Percentiles rank a stretch among this genome's conserved stretches.
These are phyloP conservation scores for Colletotrichum horii DNA, from an alignment of 2,329 filamentous ascomycete genomes.

Conservation along the genomic window DNA sequence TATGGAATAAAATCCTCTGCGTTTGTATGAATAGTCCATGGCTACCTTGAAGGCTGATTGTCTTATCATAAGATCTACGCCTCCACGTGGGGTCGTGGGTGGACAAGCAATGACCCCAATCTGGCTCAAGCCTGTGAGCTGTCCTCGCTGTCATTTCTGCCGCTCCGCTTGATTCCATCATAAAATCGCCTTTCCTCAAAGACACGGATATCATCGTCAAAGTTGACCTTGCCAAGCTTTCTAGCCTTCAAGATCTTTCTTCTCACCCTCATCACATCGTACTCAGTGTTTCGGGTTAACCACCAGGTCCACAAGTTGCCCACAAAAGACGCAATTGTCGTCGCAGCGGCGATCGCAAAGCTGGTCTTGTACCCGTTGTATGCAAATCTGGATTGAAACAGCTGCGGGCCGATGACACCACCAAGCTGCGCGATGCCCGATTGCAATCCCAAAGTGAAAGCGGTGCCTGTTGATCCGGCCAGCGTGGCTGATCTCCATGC, in stretches of 20 bases:
- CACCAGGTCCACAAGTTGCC: slow-evolving; percentile 29
- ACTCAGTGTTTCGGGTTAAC: slow-evolving; percentile 28
- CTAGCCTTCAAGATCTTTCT: slow-evolving; percentile 21
- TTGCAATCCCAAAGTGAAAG: slow-evolving; percentile 48
- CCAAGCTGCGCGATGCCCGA: slow-evolving; percentile 48
- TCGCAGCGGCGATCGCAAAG: slow-evolving; percentile 28
- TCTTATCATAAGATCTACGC: background rate
- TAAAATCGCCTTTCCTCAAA: slow-evolving; percentile 6
- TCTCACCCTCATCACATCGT: slow-evolving; percentile 26
- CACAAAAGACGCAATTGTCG: slow-evolving; percentile 27
- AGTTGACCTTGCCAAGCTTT: slow-evolving; percentile 16
- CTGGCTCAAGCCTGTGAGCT: background rate
- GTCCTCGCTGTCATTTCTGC: background rate
- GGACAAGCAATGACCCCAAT: background rate
- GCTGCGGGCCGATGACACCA: slow-evolving; percentile 48
- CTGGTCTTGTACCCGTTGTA: slow-evolving; percentile 34
- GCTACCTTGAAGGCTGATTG: background rate
- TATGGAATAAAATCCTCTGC: too few species aligned
- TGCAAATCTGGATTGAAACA: slow-evolving; percentile 46
- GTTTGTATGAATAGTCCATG: background rate
- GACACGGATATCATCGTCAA: background rate
- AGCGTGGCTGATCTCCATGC: slow-evolving; percentile 47
- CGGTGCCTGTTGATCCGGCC: slow-evolving; percentile 45
- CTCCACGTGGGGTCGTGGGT: background rate
- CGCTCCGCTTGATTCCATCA: background rate